Conservation (phyloP, 1,284 basidiomycete species). For the Apiotrichum akiyoshidainum region DNA sequence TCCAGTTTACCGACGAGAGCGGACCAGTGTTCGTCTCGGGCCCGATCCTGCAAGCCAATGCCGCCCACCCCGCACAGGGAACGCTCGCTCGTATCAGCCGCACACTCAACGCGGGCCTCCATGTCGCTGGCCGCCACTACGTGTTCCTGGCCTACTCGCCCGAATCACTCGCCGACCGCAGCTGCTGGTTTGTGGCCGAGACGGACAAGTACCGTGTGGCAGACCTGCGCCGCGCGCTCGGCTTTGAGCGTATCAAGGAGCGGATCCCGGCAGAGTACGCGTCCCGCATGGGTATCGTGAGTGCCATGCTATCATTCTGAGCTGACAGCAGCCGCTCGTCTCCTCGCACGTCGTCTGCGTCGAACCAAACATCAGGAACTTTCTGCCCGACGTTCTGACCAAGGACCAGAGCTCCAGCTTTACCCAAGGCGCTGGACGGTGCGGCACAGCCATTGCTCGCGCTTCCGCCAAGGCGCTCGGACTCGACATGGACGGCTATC, state of each 20-base stretch:
- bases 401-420: constrained; percentile 7
- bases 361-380: constrained; percentile 10
- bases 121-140: constrained; percentile 26
- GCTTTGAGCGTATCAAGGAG: constrained; percentile 23
- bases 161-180: constrained; percentile 17
- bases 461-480: constrained; percentile 25
- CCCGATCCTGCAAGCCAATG: constrained; percentile 22
- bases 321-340: constrained; percentile 18
- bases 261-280: constrained; percentile 25
- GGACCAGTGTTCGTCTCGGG: constrained; percentile 26
- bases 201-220: not conserved
- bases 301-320: not conserved
- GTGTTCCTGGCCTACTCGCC: constrained; percentile 23
- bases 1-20: constrained; percentile 33
- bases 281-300: constrained; percentile 19
- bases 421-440: constrained; percentile 33
- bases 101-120: constrained; percentile 23
- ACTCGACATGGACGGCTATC: constrained; percentile 2
- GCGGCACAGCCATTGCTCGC: constrained; percentile 19
- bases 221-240: constrained; percentile 11
- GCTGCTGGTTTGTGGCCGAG: constrained; percentile 31
- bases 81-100: constrained; percentile 29
- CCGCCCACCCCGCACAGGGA: constrained; percentile 15
- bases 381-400: constrained; percentile 12
- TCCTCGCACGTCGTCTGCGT: constrained; percentile 18